Evolutionary conservation across 371 early-diverging fungal genomes (phyloP).

Genomic region (Synchytrium microbalum): DNA sequence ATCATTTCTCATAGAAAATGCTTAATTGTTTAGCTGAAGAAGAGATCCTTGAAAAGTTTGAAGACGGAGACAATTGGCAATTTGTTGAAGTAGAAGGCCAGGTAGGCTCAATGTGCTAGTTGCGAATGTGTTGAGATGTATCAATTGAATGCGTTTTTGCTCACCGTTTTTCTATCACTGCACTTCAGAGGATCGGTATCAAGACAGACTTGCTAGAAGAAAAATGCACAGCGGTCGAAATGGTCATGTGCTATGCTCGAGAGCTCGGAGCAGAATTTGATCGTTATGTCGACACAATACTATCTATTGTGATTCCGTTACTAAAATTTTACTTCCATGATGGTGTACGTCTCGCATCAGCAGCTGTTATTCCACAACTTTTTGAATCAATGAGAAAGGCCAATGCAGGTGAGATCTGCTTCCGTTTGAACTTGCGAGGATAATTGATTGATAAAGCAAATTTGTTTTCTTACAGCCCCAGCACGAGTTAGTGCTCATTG

Average conservation of each 20-base stretch:
- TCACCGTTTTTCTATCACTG: neutral
- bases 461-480: slow-evolving; percentile 5
- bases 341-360: slow-evolving; percentile 86
- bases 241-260: slow-evolving; percentile 89
- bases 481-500: slow-evolving; percentile 11
- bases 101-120: slow-evolving; percentile 10
- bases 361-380: slow-evolving; percentile 70
- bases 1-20: slow-evolving; percentile 11
- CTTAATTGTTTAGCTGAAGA: slow-evolving; percentile 48
- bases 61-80: slow-evolving; percentile 88
- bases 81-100: slow-evolving; percentile 70
- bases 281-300: slow-evolving; percentile 68
- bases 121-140: neutral
- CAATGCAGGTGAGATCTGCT: slow-evolving; percentile 4
- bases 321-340: slow-evolving; percentile 95
- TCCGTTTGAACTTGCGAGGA: neutral
- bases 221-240: slow-evolving; percentile 94
- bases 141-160: slow-evolving; percentile 8
- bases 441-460: slow-evolving; percentile 8
- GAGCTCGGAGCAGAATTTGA: slow-evolving; percentile 84
- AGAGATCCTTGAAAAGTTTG: slow-evolving; percentile 52
- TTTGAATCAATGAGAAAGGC: slow-evolving; percentile 42
- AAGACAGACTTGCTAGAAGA: slow-evolving; percentile 91
- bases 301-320: slow-evolving; percentile 78
- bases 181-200: slow-evolving; percentile 80